These are phyloP conservation scores for Mucor piriformis DNA, from an alignment of 371 early-diverging fungal genomes.

Conservation along the genomic window DNA sequence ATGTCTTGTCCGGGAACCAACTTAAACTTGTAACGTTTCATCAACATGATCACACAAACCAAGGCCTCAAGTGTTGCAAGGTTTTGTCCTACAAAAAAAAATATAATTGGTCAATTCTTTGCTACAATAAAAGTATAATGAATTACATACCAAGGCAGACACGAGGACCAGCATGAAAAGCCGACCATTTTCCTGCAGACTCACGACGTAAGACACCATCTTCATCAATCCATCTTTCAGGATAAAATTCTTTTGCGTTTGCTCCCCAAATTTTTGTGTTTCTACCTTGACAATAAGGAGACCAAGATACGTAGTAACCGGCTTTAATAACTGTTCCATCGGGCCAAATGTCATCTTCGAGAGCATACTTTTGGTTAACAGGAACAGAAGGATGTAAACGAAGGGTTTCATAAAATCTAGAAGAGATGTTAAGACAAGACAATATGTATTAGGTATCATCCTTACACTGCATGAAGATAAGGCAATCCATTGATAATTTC, in stretches of 20 bases:
- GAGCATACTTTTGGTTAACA: constrained; percentile 56
- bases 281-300: constrained; percentile 60
- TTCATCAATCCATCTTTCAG: constrained; percentile 62
- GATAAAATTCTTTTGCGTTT: constrained; percentile 62
- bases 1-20: constrained; percentile 42
- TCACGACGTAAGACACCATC: constrained; percentile 30
- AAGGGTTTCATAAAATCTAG: constrained; percentile 57
- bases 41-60: constrained; percentile 40
- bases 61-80: constrained; percentile 55
- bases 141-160: constrained; percentile 56
- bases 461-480: constrained; percentile 44
- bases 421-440: background rate
- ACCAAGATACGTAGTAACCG: constrained; percentile 56
- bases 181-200: constrained; percentile 41
- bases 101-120: background rate
- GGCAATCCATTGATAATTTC: constrained; percentile 42
- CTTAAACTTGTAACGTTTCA: constrained; percentile 45
- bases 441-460: no score
- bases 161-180: constrained; percentile 72
- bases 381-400: constrained; percentile 69
- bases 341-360: constrained; percentile 63
- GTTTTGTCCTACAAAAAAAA: constrained; percentile 45
- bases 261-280: constrained; percentile 61
- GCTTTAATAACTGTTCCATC: constrained; percentile 61
- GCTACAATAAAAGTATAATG: constrained; percentile 11